Percentiles rank a stretch among this genome's conserved stretches.
phyloP scores from a whole-genome alignment of 768 basidiomycete genomes.

The Candolleomyces eurysporus region DNA sequence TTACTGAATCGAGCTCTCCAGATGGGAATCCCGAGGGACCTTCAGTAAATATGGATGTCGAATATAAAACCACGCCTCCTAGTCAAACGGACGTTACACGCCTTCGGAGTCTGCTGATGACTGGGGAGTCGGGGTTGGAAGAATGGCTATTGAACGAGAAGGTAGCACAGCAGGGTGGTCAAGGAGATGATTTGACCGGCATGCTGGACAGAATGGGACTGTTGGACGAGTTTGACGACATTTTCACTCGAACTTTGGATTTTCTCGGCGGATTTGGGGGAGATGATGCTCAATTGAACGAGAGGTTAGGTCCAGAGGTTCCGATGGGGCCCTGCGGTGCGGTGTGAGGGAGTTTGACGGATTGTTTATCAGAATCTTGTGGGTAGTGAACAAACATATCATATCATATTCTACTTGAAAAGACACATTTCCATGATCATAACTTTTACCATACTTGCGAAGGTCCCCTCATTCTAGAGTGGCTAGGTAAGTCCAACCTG shows the following conservation, averaged over 20 bases:
- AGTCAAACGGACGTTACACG: constrained; percentile 73
- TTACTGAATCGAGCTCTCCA: not conserved
- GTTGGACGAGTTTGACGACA: constrained; percentile 60
- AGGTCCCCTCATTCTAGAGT: no score
- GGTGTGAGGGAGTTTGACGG: no score
- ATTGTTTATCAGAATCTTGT: no score
- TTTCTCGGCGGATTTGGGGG: constrained; percentile 51
- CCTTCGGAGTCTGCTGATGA: constrained; percentile 63
- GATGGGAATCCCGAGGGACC: constrained; percentile 24
- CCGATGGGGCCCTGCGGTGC: not conserved
- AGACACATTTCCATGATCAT: no score
- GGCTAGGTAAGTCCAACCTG: no score
- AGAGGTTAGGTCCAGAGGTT: not conserved
- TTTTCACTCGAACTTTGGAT: constrained; percentile 61
- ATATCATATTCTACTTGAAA: no score
- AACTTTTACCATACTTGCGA: no score
- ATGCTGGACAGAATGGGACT: constrained; percentile 52
- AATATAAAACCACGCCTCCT: constrained; percentile 31
- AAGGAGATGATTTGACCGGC: constrained; percentile 33
- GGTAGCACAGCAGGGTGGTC: not conserved
- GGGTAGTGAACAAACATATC: no score
- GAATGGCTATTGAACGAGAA: constrained; percentile 55
- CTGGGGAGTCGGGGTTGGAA: constrained; percentile 58
- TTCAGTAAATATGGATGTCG: constrained; percentile 9
- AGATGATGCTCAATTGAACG: not conserved